Evolutionary conservation across 169 alveolate species (phyloP).

Genomic region (Amoebophrya sp.): DNA sequence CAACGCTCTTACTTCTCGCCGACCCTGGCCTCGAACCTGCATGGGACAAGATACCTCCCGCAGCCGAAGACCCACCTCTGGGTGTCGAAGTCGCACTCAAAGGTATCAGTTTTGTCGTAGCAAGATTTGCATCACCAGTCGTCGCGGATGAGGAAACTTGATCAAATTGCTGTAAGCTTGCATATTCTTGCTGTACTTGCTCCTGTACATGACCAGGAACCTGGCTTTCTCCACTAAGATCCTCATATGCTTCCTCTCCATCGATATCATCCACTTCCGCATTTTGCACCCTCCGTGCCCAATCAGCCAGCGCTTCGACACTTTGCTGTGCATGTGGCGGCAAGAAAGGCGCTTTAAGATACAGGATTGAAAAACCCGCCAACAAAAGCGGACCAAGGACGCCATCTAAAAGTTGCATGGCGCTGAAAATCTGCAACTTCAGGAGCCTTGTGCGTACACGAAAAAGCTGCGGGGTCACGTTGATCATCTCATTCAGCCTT

Average conservation of each 20-base stretch:
- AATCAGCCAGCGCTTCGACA: not conserved
- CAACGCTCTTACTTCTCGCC: not conserved
- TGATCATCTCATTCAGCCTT: not conserved
- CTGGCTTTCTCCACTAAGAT: too few species aligned
- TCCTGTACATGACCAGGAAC: too few species aligned
- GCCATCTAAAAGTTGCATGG: not conserved
- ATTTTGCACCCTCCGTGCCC: too few species aligned
- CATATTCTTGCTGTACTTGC: too few species aligned
- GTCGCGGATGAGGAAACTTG: too few species aligned
- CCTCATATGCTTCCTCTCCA: not conserved
- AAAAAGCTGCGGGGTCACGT: not conserved
- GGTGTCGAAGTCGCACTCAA: too few species aligned
- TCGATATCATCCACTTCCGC: not conserved
- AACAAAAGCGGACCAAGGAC: not conserved
- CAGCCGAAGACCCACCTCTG: too few species aligned
- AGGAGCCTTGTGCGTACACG: not conserved
- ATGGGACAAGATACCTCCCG: not conserved
- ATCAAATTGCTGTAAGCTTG: too few species aligned
- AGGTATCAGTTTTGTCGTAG: too few species aligned
- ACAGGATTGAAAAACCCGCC: not conserved
- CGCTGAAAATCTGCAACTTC: not conserved
- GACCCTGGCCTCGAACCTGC: not conserved
- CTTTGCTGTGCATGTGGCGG: not conserved
- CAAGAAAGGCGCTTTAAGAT: not conserved
- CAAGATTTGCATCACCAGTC: too few species aligned